phyloP scores from a whole-genome alignment of 345 rosid species.

The Citrus glauca region DNA sequence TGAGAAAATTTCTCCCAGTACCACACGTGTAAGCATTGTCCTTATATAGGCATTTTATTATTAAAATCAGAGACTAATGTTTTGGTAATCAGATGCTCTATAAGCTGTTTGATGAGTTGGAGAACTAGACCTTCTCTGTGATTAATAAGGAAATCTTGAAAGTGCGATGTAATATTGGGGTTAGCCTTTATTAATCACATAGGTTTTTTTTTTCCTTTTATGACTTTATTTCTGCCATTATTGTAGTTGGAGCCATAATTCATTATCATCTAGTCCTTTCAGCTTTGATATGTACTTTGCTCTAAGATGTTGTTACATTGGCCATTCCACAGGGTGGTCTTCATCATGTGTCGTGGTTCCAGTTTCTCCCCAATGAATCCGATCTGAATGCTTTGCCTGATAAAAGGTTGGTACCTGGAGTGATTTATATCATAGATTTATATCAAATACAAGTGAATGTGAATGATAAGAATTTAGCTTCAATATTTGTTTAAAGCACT shows the following conservation, averaged over 20 bases:
- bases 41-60: not conserved
- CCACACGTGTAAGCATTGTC: not conserved
- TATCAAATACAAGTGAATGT: constrained; percentile 11
- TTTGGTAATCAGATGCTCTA: not conserved
- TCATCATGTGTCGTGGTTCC: constrained; percentile 91
- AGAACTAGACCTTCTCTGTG: not conserved
- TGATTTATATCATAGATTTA: not conserved
- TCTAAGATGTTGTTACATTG: not conserved
- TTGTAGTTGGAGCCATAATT: not conserved
- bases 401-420: constrained; percentile 49
- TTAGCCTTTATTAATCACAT: not conserved
- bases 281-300: not conserved
- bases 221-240: not conserved
- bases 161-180: not conserved
- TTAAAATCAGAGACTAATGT: not conserved
- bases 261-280: not conserved
- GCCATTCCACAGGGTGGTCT: constrained; percentile 66
- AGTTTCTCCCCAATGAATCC: constrained; percentile 84
- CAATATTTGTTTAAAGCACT: constrained; percentile 8
- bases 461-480: not conserved
- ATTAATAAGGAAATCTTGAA: not conserved
- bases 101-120: not conserved
- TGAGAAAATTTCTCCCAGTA: not conserved
- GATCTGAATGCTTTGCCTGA: constrained; percentile 66
- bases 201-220: not conserved